These are phyloP conservation scores for Zea mays DNA, from an alignment of 176 grass and related monocot species.

Conservation along the genomic window Zm-B73-REFERENCE-NAM-5.0 NC_050096.1:27034501-27035000, in stretches of 20 bases:
- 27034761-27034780: slow-evolving; percentile 88
- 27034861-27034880: slow-evolving; percentile 94
- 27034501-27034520: slow-evolving; percentile 85
- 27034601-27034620: slow-evolving; percentile 76
- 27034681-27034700: slow-evolving; percentile 93
- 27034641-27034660: slow-evolving; percentile 95
- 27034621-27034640: slow-evolving; percentile 88
- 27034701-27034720: slow-evolving; percentile 95
- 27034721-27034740: slow-evolving; percentile 86
- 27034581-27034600: slow-evolving; percentile 99
- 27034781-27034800: slow-evolving; percentile 52
- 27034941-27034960: slow-evolving; percentile 91
- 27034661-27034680: slow-evolving; percentile 88
- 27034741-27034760: slow-evolving; percentile 93
- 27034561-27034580: slow-evolving; percentile 98
- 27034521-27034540: slow-evolving; percentile 85
- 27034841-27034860: slow-evolving; percentile 51
- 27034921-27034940: slow-evolving; percentile 94
- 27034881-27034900: slow-evolving; percentile 88
- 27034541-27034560: slow-evolving; percentile 84
- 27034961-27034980: slow-evolving; percentile 96
- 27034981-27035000: slow-evolving; percentile 97
- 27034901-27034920: slow-evolving; percentile 97
- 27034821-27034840: slow-evolving; percentile 17
- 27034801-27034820: slow-evolving; percentile 18